Conservation (phyloP, 805 yeast species). For the Candida rishiriensis region DNA sequence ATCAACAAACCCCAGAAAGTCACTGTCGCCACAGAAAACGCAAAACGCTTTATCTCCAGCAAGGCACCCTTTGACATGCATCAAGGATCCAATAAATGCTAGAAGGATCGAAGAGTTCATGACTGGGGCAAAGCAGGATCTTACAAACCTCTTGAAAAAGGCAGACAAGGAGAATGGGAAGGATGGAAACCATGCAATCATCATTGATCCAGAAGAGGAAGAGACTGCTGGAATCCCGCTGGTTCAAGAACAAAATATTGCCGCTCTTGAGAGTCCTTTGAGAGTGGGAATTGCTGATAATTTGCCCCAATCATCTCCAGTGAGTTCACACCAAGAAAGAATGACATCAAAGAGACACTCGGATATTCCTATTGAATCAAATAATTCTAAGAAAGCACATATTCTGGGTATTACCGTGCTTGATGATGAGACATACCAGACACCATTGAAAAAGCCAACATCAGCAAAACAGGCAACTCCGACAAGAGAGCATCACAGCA, state of each 20-base stretch:
- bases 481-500: conserved; percentile 21
- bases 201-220: neutral
- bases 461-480: conserved; percentile 13
- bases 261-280: conserved; percentile 7
- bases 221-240: neutral
- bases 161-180: conserved; percentile 19
- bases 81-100: conserved; percentile 15
- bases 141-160: conserved; percentile 14
- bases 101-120: conserved; percentile 11
- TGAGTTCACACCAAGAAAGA: conserved; percentile 18
- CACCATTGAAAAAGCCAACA: conserved; percentile 12
- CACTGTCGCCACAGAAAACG: conserved; percentile 20
- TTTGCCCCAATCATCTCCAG: conserved; percentile 21
- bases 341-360: conserved; percentile 13
- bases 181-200: neutral
- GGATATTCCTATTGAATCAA: conserved; percentile 4
- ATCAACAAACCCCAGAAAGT: conserved; percentile 15
- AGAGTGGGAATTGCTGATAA: conserved; percentile 9
- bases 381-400: conserved; percentile 8
- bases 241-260: neutral
- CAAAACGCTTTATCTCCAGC: conserved; percentile 10
- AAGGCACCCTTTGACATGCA: conserved; percentile 23
- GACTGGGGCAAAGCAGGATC: conserved; percentile 23
- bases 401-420: neutral
- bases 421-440: conserved; percentile 16